Evolutionary conservation across 371 early-diverging fungal species (phyloP).

Genomic region (Vairimorpha necatrix): DNA sequence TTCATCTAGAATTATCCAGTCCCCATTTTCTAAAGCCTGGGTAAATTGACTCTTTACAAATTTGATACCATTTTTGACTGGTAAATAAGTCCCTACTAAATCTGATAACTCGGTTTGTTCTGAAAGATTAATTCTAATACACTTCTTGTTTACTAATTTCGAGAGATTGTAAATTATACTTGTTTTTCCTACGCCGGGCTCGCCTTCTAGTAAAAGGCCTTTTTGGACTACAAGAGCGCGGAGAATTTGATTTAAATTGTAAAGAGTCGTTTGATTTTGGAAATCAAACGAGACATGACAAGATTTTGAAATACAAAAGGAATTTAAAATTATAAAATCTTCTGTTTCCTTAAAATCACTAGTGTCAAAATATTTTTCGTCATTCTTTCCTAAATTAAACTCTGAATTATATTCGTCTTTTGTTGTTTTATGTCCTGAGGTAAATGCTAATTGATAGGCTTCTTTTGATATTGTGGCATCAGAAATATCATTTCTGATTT

Average conservation of each 20-base stretch:
- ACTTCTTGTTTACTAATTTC: slow-evolving; percentile 70
- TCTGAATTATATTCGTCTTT: slow-evolving; percentile 11
- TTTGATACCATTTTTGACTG: slow-evolving; percentile 37
- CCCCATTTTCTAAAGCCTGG: slow-evolving; percentile 82
- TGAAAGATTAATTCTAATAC: slow-evolving; percentile 91
- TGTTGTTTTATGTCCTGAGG: no score
- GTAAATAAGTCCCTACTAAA: slow-evolving; percentile 74
- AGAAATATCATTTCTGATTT: neutral
- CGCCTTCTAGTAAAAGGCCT: slow-evolving; percentile 91
- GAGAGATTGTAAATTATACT: slow-evolving; percentile 80
- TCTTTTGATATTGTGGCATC: slow-evolving; percentile 4
- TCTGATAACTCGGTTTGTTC: slow-evolving; percentile 98
- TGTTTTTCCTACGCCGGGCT: slow-evolving; percentile 93
- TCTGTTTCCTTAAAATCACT: neutral
- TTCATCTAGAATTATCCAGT: slow-evolving; percentile 97
- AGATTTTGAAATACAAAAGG: slow-evolving; percentile 1
- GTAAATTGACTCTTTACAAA: slow-evolving; percentile 79
- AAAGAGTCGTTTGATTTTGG: slow-evolving; percentile 62
- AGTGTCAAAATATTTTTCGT: slow-evolving; percentile 18
- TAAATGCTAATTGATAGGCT: neutral
- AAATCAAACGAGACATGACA: slow-evolving; percentile 24
- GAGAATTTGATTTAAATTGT: slow-evolving; percentile 77
- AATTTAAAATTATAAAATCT: slow-evolving; percentile 10
- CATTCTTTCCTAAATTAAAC: no score
- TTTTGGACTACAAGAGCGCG: slow-evolving; percentile 74